phyloP scores from a whole-genome alignment of 371 early-diverging fungal genomes.

The Neoconidiobolus thromboides region DNA sequence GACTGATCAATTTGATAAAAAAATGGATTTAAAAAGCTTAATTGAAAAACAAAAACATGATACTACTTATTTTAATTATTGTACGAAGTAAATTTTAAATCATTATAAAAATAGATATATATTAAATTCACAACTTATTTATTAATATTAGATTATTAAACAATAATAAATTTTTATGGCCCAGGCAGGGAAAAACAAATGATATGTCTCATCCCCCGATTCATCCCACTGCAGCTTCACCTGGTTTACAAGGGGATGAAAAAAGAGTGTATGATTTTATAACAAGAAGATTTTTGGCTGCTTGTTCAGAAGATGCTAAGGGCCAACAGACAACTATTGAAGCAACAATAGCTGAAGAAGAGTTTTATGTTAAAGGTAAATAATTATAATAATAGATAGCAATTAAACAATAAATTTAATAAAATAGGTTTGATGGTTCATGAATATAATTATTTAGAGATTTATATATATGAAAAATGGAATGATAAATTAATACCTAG shows the following conservation, averaged over 20 bases:
- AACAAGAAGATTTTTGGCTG: slow-evolving; percentile 81
- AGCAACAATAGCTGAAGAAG: slow-evolving; percentile 43
- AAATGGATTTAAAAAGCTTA: slow-evolving; percentile 47
- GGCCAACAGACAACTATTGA: slow-evolving; percentile 71
- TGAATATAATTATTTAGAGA: slow-evolving; percentile 84
- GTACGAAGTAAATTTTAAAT: slow-evolving; percentile 22
- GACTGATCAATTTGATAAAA: slow-evolving; percentile 78
- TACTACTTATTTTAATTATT: slow-evolving; percentile 42
- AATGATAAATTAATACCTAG: slow-evolving; percentile 39
- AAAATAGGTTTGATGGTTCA: slow-evolving; percentile 46
- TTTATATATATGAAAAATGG: slow-evolving; percentile 95
- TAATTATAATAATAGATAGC: not conserved
- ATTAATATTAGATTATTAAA: slow-evolving; percentile 29
- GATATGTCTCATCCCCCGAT: slow-evolving; percentile 99
- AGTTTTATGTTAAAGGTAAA: slow-evolving; percentile 44
- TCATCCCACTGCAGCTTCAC: slow-evolving; percentile 73
- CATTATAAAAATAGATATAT: not conserved
- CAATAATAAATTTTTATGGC: slow-evolving; percentile 48
- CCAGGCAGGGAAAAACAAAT: slow-evolving; percentile 80
- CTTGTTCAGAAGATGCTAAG: slow-evolving; percentile 86
- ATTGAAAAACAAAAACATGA: slow-evolving; percentile 45
- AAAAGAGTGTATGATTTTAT: slow-evolving; percentile 81
- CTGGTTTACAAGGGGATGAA: slow-evolving; percentile 46
- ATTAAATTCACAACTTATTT: not conserved
- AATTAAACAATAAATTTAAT: not conserved